Conservation (phyloP, 2,329 filamentous ascomycete species). For the Leptographium galeiforme region DNA sequence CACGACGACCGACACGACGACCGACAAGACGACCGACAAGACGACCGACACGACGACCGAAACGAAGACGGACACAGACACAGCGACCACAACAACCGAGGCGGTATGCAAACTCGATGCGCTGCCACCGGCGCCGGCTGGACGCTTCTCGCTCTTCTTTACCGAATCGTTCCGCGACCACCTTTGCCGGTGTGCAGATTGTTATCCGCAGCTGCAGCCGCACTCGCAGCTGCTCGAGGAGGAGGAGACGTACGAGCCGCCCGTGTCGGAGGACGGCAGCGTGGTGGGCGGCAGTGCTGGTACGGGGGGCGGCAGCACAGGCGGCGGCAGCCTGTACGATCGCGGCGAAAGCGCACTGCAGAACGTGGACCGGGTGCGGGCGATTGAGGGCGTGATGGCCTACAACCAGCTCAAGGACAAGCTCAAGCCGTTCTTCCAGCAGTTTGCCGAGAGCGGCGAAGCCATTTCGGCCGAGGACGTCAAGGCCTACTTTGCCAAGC, state of each 20-base stretch:
- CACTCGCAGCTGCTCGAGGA: conserved; percentile 82
- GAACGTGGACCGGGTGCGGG: conserved; percentile 81
- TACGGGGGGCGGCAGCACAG: conserved; percentile 40
- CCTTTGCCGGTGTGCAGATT: conserved; percentile 71
- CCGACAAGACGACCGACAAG: neutral
- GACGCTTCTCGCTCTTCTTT: conserved; percentile 70
- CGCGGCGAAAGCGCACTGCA: conserved; percentile 84
- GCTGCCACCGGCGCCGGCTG: conserved; percentile 41
- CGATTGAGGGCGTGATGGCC: conserved; percentile 95
- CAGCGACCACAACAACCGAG: neutral
- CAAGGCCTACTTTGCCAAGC: conserved; percentile 88
- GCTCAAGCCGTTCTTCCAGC: conserved; percentile 85
- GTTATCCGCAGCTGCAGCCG: conserved; percentile 57
- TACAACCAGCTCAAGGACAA: conserved; percentile 95
- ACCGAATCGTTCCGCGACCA: conserved; percentile 64
- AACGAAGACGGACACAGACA: conserved; percentile 7
- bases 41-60: neutral
- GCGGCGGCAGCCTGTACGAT: conserved; percentile 68
- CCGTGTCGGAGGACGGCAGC: conserved; percentile 56
- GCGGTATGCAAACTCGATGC: conserved; percentile 43
- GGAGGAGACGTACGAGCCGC: conserved; percentile 88
- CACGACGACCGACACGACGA: conserved; percentile 5
- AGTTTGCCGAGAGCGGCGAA: conserved; percentile 83
- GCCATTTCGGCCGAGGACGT: conserved; percentile 90
- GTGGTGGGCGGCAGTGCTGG: conserved; percentile 39